Conservation (phyloP, 73 alveolate species). For the Tetrahymena borealis region DNA sequence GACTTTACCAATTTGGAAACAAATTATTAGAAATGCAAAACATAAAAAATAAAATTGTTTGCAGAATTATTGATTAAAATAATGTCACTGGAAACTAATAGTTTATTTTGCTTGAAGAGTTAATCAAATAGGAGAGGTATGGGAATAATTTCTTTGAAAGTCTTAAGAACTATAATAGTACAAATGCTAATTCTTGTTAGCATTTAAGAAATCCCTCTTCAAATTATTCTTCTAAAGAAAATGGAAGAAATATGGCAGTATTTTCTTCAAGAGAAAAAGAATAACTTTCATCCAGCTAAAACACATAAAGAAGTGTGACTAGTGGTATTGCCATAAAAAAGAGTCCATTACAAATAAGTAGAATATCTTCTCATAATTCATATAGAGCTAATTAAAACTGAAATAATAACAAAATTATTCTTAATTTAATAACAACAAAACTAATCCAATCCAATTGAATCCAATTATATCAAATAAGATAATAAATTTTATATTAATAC, state of each 20-base stretch:
- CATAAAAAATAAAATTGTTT: background rate
- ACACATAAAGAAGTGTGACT: background rate
- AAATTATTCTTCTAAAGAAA: background rate
- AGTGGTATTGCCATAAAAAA: background rate
- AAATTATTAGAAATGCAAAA: background rate
- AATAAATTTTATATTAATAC: too few species aligned
- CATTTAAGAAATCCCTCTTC: background rate
- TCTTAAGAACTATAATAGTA: background rate
- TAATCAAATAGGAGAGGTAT: background rate
- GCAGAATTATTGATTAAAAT: background rate
- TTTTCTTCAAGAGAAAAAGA: background rate
- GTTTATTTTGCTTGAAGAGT: background rate
- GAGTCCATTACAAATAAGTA: background rate
- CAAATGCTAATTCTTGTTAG: background rate
- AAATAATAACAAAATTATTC: background rate
- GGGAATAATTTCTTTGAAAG: background rate
- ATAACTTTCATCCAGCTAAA: background rate
- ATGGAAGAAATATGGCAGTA: background rate
- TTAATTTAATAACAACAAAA: background rate
- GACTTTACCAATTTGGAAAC: background rate
- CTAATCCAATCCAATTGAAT: too few species aligned
- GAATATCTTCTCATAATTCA: background rate
- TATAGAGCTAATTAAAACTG: background rate
- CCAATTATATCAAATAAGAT: too few species aligned
- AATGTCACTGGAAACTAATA: background rate